A percentile compares a stretch with the other conserved stretches of the same genome.
Conservation (phyloP, 2,329 filamentous ascomycete genomes). For the Colletotrichum brevisporum region DNA sequence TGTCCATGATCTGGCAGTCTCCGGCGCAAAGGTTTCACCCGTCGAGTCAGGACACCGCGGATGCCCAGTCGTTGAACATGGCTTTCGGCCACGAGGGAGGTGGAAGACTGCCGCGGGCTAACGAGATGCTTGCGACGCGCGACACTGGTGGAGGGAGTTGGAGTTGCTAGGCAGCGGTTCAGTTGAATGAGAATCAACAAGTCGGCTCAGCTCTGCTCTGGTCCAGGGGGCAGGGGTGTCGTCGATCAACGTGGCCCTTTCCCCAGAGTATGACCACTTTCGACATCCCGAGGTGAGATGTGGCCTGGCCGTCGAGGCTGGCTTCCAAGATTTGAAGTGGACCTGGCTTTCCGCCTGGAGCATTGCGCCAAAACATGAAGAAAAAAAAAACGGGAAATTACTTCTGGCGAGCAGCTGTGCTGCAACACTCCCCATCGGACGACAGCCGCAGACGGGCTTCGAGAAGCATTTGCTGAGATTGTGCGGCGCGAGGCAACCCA, state of each 20-base stretch:
- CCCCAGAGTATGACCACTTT: constrained; percentile 22
- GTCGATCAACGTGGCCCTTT: constrained; percentile 28
- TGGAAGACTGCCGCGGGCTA: constrained; percentile 4
- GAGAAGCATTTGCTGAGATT: constrained; percentile 14
- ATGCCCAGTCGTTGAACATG: constrained; percentile 4
- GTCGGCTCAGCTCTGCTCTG: background rate
- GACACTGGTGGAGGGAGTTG: background rate
- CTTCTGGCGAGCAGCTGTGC: background rate
- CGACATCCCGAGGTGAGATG: background rate
- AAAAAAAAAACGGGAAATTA: constrained; percentile 14
- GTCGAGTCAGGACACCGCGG: constrained; percentile 14
- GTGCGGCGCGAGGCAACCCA: background rate
- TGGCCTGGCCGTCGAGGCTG: constrained; percentile 13
- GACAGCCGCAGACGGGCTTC: constrained; percentile 25
- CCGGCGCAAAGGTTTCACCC: constrained; percentile 5
- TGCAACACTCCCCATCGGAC: constrained; percentile 23
- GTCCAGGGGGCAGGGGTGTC: constrained; percentile 15
- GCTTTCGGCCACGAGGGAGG: background rate
- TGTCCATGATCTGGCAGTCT: background rate
- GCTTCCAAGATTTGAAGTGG: constrained; percentile 25
- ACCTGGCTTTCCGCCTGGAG: background rate
- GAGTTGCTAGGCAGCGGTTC: background rate
- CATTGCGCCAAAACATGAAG: background rate
- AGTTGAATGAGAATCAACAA: background rate
- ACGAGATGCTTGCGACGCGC: background rate